A percentile compares a stretch with the other conserved stretches of the same genome.
These are phyloP conservation scores for Trametes villosa DNA, from an alignment of 768 basidiomycete genomes.

Conservation along the genomic window DNA sequence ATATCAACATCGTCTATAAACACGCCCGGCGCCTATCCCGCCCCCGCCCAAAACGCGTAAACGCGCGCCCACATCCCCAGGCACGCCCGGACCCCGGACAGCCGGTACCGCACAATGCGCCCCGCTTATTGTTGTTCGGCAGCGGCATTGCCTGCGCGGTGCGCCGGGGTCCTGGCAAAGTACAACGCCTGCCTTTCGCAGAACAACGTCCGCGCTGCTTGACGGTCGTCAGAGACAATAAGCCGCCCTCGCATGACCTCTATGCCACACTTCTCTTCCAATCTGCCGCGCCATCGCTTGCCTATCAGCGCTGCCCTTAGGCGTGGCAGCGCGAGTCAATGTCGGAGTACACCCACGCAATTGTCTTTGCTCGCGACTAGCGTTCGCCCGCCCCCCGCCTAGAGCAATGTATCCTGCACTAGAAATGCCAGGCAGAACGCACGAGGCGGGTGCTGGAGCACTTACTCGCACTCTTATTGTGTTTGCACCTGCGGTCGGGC, in stretches of 20 bases:
- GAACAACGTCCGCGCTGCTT: constrained; percentile 20
- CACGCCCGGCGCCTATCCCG: constrained; percentile 18
- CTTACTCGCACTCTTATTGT: background rate
- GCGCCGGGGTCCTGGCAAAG: constrained; percentile 12
- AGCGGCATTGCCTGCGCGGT: background rate
- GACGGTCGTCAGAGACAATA: constrained; percentile 22
- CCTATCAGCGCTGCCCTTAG: background rate
- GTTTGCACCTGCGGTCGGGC: background rate
- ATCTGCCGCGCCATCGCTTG: background rate
- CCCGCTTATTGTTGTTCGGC: constrained; percentile 20
- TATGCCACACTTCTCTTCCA: background rate
- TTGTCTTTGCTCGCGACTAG: constrained; percentile 12
- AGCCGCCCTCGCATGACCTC: constrained; percentile 20
- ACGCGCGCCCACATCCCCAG: constrained; percentile 6
- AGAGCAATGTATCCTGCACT: background rate
- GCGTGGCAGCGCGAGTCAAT: constrained; percentile 17
- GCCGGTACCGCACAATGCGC: background rate
- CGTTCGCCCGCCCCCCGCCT: background rate
- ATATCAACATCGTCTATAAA: constrained; percentile 29
- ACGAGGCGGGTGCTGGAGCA: background rate
- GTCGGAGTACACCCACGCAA: constrained; percentile 14
- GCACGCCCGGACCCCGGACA: constrained; percentile 14
- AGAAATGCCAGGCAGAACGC: constrained; percentile 2
- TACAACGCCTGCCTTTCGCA: constrained; percentile 26
- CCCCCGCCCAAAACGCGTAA: constrained; percentile 14